Evolutionary conservation across 441 rosid genomes (phyloP).

Genomic region (Corymbia citriodora): DNA sequence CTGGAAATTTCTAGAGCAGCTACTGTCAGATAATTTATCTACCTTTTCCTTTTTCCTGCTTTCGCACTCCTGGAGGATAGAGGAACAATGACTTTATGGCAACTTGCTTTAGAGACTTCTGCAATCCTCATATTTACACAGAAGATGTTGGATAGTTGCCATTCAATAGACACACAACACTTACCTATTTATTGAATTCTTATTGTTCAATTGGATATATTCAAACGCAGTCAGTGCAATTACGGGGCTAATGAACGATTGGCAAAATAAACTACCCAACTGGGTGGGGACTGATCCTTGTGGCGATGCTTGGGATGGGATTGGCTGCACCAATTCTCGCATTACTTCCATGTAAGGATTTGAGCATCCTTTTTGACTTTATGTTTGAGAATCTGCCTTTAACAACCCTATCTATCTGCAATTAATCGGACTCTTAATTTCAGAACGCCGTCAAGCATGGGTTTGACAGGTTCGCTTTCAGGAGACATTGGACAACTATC

Average conservation of each 20-base stretch:
- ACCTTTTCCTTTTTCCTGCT: not conserved
- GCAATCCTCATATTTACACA: not conserved
- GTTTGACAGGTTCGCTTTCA: slow-evolving; percentile 46
- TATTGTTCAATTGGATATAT: not conserved
- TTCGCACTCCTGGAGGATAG: rapidly evolving
- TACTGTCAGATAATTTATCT: not conserved
- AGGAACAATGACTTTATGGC: not conserved
- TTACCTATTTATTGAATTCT: not conserved
- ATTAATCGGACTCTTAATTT: slow-evolving; percentile 8
- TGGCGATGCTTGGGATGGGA: slow-evolving; percentile 67
- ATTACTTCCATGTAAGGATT: slow-evolving; percentile 56
- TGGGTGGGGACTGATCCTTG: slow-evolving; percentile 84
- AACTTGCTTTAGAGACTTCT: not conserved
- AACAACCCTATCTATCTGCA: not conserved
- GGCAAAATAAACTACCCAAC: slow-evolving; percentile 48
- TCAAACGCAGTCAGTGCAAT: slow-evolving; percentile 34
- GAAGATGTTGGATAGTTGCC: not conserved
- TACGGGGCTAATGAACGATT: slow-evolving; percentile 27
- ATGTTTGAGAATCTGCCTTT: not conserved
- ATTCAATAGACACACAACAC: not conserved
- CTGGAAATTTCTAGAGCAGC: not conserved
- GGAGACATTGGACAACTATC: slow-evolving; percentile 45
- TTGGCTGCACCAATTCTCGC: slow-evolving; percentile 41
- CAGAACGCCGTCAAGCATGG: slow-evolving; percentile 53
- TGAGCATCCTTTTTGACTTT: not conserved